Evolutionary conservation across 345 rosid species (phyloP).

Genomic region (Passiflora organensis): DNA sequence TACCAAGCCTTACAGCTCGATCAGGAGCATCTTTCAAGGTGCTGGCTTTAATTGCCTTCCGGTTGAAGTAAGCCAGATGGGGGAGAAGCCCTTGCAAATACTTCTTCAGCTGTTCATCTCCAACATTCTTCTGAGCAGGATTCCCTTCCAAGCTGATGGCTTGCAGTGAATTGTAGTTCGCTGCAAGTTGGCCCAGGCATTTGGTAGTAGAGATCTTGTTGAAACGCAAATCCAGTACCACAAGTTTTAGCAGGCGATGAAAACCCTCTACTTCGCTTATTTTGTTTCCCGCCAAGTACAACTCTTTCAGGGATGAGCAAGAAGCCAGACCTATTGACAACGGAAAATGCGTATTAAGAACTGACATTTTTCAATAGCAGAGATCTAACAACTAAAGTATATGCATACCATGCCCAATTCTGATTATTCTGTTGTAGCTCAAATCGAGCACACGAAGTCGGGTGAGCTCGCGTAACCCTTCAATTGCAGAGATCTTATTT

Average conservation of each 20-base stretch:
- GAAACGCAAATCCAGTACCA: slow-evolving; percentile 77
- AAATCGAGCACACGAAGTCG: slow-evolving; percentile 86
- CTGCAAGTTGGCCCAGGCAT: slow-evolving; percentile 88
- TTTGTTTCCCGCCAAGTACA: slow-evolving; percentile 90
- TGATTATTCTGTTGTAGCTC: slow-evolving; percentile 81
- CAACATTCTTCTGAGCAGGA: slow-evolving; percentile 93
- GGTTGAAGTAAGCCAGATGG: slow-evolving; percentile 66
- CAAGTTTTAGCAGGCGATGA: slow-evolving; percentile 80
- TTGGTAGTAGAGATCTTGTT: slow-evolving; percentile 86
- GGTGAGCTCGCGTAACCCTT: slow-evolving; percentile 87
- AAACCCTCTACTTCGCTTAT: slow-evolving; percentile 94
- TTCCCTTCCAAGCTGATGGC: slow-evolving; percentile 96
- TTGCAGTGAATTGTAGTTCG: slow-evolving; percentile 91
- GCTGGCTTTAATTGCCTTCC: slow-evolving; percentile 58
- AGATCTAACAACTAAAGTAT: neutral
- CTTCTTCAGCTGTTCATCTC: slow-evolving; percentile 89
- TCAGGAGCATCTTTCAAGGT: slow-evolving; percentile 59
- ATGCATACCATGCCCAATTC: slow-evolving; percentile 84
- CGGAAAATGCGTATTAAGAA: neutral
- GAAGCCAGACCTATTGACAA: slow-evolving; percentile 70
- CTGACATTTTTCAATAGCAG: neutral
- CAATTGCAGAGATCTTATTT: slow-evolving; percentile 75
- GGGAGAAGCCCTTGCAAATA: slow-evolving; percentile 78
- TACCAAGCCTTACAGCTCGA: slow-evolving; percentile 55
- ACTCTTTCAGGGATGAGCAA: slow-evolving; percentile 87